Percentiles rank a stretch among this genome's conserved stretches.
Evolutionary conservation across 1,284 basidiomycete species (phyloP).

Genomic region (Ceratobasidium sp.): DNA sequence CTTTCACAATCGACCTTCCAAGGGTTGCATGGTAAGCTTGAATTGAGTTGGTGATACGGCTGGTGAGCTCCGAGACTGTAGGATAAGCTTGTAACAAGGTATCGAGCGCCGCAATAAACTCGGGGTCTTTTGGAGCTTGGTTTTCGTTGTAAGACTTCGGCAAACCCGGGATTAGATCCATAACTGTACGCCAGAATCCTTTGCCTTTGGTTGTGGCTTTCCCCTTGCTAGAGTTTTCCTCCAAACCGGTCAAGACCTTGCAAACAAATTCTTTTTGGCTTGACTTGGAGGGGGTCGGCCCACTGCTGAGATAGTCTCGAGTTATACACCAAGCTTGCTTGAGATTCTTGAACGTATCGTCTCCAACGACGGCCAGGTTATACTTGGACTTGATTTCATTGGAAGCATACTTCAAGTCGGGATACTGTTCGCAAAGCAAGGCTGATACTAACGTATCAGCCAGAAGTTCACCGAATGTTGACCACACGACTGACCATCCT

Average conservation of each 20-base stretch:
- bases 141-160: not conserved
- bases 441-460: no score
- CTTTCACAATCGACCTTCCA: not conserved
- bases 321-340: conserved; percentile 33
- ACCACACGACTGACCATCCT: no score
- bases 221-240: no score
- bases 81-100: conserved; percentile 1
- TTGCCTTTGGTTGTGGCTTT: no score
- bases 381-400: not conserved
- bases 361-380: not conserved
- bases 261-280: conserved; percentile 14
- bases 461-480: no score
- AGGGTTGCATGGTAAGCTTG: conserved; percentile 2
- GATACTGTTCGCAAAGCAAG: not conserved
- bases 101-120: conserved; percentile 17
- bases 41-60: conserved; percentile 11
- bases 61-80: conserved; percentile 5
- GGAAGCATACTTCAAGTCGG: not conserved
- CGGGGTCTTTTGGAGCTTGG: not conserved
- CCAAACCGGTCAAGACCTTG: not conserved
- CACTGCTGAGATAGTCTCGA: not conserved
- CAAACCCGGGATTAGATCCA: no score
- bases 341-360: conserved; percentile 19
- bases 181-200: no score
- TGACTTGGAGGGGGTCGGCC: conserved; percentile 2